phyloP scores from a whole-genome alignment of 1,284 basidiomycete species.

The Cutaneotrichosporon mucoides region DNA sequence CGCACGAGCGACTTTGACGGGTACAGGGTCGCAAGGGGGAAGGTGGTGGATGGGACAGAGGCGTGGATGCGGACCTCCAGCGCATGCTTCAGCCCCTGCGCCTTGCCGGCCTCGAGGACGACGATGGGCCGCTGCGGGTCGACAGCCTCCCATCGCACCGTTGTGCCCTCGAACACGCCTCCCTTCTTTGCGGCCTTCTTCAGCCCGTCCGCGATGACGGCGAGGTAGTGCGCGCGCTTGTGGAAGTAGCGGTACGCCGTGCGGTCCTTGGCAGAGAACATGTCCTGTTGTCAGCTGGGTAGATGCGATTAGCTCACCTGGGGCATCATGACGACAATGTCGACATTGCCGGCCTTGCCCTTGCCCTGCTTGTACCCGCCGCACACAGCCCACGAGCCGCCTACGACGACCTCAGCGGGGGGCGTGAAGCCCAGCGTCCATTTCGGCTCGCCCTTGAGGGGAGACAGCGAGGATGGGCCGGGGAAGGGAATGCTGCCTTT shows the following conservation, averaged over 20 bases:
- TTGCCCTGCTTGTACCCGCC: slow-evolving; percentile 53
- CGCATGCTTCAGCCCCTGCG: slow-evolving; percentile 62
- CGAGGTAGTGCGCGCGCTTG: slow-evolving; percentile 87
- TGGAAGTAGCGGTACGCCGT: slow-evolving; percentile 86
- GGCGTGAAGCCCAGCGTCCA: slow-evolving; percentile 68
- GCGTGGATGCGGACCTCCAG: slow-evolving; percentile 71
- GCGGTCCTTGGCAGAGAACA: slow-evolving; percentile 96
- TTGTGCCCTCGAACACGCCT: slow-evolving; percentile 59
- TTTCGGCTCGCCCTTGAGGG: slow-evolving; percentile 59
- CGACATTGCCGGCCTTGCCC: slow-evolving; percentile 63
- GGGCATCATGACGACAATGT: slow-evolving; percentile 84
- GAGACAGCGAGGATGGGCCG: slow-evolving; percentile 57
- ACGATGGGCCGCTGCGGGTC: slow-evolving; percentile 51
- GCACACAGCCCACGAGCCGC: slow-evolving; percentile 58
- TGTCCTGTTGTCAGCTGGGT: slow-evolving; percentile 20
- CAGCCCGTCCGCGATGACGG: slow-evolving; percentile 68
- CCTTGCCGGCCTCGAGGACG: slow-evolving; percentile 21
- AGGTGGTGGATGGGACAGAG: slow-evolving; percentile 60
- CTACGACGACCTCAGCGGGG: slow-evolving; percentile 50
- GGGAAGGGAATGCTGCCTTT: slow-evolving; percentile 55
- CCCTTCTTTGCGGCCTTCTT: slow-evolving; percentile 54
- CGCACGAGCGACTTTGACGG: slow-evolving; percentile 70
- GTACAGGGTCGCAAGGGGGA: slow-evolving; percentile 61
- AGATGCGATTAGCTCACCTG: slow-evolving; percentile 54
- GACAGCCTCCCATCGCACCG: slow-evolving; percentile 61